Evolutionary conservation across 1,284 basidiomycete genomes (phyloP), one percentile per base, ranked within the genome.

Genomic region (Heterobasidion parviporum): DNA sequence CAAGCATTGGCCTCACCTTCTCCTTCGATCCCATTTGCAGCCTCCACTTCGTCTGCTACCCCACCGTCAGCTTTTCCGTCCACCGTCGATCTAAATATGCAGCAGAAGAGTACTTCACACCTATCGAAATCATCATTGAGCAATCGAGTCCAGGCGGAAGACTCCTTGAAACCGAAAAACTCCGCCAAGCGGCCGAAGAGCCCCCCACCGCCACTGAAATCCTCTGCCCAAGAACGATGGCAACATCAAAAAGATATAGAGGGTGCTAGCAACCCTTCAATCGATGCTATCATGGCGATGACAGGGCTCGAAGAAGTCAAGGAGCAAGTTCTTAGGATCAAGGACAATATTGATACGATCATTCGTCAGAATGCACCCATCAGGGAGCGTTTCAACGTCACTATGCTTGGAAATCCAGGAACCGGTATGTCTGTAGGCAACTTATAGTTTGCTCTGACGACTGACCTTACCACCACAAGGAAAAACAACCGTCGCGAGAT

Each of bases 401-500:
- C 58, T n/a, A 55, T 71, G n/a, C 64, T 70, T 1, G 70, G 70
- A 6, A 71, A 71, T 57, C 70, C 70, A 18, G 70, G 70, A 16
- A 71, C 69, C 20, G 70, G 70, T 71, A 57, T n/a, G 61, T 60
- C 3, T 48, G n/a, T 9, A 34, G 2, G 32, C 3, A 2, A 18
- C 51, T 87, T 59, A 8, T 50, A 38, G 86, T 8, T 43, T 35
- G 55, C n/a, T n/a, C 41, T 8, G 59, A 50, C 49, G 55, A 45
- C 18, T 18, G 46, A 3, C 20, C 14, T 2, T 6, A 14, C 26
- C 9, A 57, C 33, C 20, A 0, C 48, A 18, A 86, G 84, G 85
- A 0, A 87, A 87, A 70, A 87, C 85, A 0, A 87, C 84, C 0
- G 74, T 87, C 10, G 85, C 84, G 4, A 69, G 85, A 18, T 73